phyloP scores from a whole-genome alignment of 2,329 filamentous ascomycete species.

The Phoma sp. region DNA sequence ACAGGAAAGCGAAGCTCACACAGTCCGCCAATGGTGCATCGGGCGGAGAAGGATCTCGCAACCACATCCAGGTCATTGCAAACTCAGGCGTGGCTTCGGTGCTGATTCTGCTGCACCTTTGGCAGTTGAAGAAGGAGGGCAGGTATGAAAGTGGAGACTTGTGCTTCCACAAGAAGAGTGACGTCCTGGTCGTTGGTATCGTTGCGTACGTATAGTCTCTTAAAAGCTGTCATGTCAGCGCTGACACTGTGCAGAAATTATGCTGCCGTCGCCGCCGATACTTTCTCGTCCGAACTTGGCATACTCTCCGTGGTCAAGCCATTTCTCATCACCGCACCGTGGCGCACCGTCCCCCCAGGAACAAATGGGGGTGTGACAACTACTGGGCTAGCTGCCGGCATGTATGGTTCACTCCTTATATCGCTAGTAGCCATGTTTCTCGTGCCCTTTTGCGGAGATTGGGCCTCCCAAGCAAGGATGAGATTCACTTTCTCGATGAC shows the following conservation, averaged over 20 bases:
- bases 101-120: conserved; percentile 60
- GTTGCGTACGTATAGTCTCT: conserved; percentile 49
- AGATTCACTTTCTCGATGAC: conserved; percentile 63
- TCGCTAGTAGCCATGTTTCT: conserved; percentile 72
- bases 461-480: conserved; percentile 28
- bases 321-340: conserved; percentile 82
- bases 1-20: conserved; percentile 82
- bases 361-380: conserved; percentile 92
- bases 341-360: conserved; percentile 82
- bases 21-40: conserved; percentile 73
- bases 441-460: conserved; percentile 69
- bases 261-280: conserved; percentile 89
- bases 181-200: conserved; percentile 56
- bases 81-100: conserved; percentile 83
- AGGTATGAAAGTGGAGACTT: conserved; percentile 31
- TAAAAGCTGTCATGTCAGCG: background rate
- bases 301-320: conserved; percentile 80
- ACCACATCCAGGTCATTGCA: conserved; percentile 86
- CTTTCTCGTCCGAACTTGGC: conserved; percentile 92
- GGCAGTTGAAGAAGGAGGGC: conserved; percentile 50
- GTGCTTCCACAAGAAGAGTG: conserved; percentile 51
- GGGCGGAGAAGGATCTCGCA: conserved; percentile 82
- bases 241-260: conserved; percentile 72
- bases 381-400: conserved; percentile 74
- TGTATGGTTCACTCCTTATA: conserved; percentile 73